These are phyloP conservation scores for Lizanozyma gosingica DNA, from an alignment of 1,139 yeast genomes.

Conservation along the genomic window DNA sequence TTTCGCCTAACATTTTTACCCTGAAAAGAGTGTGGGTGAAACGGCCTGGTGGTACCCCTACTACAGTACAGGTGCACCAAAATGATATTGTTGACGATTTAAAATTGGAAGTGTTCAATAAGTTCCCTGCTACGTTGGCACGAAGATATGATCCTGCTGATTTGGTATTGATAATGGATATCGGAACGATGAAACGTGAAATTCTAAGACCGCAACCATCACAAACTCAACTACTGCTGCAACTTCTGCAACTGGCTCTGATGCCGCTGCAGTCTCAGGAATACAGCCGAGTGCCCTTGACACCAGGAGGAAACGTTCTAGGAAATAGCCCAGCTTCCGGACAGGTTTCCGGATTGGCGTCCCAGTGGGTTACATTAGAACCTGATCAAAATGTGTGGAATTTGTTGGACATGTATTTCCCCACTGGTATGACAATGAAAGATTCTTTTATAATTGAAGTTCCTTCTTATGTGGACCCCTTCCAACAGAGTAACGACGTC, in stretches of 20 bases:
- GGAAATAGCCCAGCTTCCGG: too few species aligned
- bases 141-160: conserved; percentile 65
- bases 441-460: conserved; percentile 59
- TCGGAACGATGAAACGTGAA: conserved; percentile 1
- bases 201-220: background rate
- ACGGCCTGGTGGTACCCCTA: conserved; percentile 50
- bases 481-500: conserved; percentile 1
- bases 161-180: conserved; percentile 33
- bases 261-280: conserved; percentile 4
- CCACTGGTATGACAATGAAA: conserved; percentile 58
- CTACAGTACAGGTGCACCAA: conserved; percentile 50
- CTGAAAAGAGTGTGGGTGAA: conserved; percentile 56
- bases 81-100: conserved; percentile 66
- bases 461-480: conserved; percentile 11
- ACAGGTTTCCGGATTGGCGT: background rate
- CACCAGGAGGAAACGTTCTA: background rate
- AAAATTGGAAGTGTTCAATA: conserved; percentile 47
- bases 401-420: conserved; percentile 51
- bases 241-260: conserved; percentile 2
- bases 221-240: conserved; percentile 2
- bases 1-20: conserved; percentile 7
- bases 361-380: conserved; percentile 26
- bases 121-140: conserved; percentile 66
- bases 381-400: conserved; percentile 62
- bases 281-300: background rate